Evolutionary conservation across 192 early-diverging fungal species (phyloP).

Genomic region (Entomortierella lignicola): DNA sequence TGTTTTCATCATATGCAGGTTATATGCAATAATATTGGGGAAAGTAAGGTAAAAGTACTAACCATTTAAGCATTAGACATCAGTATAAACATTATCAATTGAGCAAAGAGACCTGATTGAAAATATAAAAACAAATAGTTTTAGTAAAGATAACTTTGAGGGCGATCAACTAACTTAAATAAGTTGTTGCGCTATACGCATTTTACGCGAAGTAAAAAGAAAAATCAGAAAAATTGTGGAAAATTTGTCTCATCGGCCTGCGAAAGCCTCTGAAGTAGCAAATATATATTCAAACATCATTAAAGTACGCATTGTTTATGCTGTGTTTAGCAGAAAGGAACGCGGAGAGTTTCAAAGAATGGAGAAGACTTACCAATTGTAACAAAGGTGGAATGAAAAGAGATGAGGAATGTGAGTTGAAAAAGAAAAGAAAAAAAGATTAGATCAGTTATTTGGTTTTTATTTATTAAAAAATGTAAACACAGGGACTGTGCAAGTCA

Average conservation of each 20-base stretch:
- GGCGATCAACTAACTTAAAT: too few relatives aligned
- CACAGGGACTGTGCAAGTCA: neutral
- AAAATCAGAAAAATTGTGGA: conserved; percentile 33
- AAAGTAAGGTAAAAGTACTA: neutral
- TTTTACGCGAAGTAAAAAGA: neutral
- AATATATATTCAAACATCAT: conserved; percentile 52
- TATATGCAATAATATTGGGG: neutral
- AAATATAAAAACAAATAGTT: too few relatives aligned
- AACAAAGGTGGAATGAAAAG: neutral
- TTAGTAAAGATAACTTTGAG: too few relatives aligned
- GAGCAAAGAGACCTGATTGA: too few relatives aligned
- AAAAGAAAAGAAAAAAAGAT: neutral
- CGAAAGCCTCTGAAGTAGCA: conserved; percentile 55
- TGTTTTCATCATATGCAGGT: conserved; percentile 44
- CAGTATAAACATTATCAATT: too few relatives aligned
- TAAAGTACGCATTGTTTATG: neutral
- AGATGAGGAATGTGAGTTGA: neutral
- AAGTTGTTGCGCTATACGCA: neutral
- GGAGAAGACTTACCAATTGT: conserved; percentile 2
- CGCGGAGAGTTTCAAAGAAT: neutral
- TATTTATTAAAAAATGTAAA: neutral
- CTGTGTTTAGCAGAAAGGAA: neutral
- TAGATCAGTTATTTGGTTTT: neutral
- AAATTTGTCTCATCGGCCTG: conserved; percentile 54
- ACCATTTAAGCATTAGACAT: conserved; percentile 6